These are phyloP conservation scores for Fusarium fracticaudum DNA, from an alignment of 2,329 filamentous ascomycete genomes.

Conservation along the genomic window DNA sequence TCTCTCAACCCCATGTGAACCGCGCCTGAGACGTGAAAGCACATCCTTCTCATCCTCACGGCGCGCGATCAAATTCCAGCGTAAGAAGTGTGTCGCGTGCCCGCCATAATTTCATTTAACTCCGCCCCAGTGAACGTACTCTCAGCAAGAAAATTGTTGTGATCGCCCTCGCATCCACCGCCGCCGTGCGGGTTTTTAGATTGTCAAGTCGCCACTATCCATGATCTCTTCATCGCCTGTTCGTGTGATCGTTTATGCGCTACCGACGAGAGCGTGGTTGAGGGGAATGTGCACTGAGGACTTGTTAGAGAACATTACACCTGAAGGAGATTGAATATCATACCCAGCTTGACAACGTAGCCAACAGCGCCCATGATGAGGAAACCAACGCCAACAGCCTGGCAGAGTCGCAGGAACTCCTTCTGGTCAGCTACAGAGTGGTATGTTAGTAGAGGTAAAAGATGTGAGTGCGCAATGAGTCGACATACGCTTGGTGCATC, in stretches of 20 bases:
- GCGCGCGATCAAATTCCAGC: slow-evolving; percentile 32
- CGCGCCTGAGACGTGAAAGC: slow-evolving; percentile 17
- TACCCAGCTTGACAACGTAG: slow-evolving; percentile 76
- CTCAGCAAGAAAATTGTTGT: slow-evolving; percentile 38
- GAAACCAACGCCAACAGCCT: slow-evolving; percentile 75
- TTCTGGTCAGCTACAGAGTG: slow-evolving; percentile 50
- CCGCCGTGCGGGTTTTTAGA: slow-evolving; percentile 21
- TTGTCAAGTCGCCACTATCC: slow-evolving; percentile 31
- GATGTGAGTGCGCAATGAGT: not conserved
- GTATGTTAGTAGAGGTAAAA: not conserved
- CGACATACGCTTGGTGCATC: slow-evolving; percentile 69
- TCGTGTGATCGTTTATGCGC: slow-evolving; percentile 61
- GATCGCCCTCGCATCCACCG: slow-evolving; percentile 19
- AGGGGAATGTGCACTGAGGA: slow-evolving; percentile 72
- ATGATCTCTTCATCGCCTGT: slow-evolving; percentile 16
- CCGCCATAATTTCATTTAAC: slow-evolving; percentile 42
- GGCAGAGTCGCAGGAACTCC: slow-evolving; percentile 58
- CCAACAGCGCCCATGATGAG: slow-evolving; percentile 76
- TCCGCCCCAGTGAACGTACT: slow-evolving; percentile 41
- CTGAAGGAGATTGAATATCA: slow-evolving; percentile 34
- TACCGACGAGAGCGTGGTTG: slow-evolving; percentile 75
- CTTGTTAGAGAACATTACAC: slow-evolving; percentile 8
- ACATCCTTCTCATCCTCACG: slow-evolving; percentile 20
- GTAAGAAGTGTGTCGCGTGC: slow-evolving; percentile 39
- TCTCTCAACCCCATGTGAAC: slow-evolving; percentile 9